phyloP scores from a whole-genome alignment of 805 yeast species.

The Cyberlindnera amylophila region DNA sequence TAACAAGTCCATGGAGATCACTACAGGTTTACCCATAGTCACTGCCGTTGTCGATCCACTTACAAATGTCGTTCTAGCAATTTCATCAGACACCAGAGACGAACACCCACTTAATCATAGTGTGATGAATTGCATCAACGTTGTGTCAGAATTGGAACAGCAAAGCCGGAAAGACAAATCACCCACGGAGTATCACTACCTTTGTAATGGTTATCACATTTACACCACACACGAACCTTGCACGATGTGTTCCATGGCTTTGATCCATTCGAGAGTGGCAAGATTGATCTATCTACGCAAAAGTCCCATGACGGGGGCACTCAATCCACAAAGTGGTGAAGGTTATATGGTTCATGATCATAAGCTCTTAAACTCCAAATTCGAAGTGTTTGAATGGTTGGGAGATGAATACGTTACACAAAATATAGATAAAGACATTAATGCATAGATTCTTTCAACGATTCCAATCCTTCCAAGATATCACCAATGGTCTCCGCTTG shows the following conservation, averaged over 20 bases:
- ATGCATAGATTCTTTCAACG: conserved; percentile 23
- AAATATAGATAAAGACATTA: conserved; percentile 23
- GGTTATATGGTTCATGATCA: conserved; percentile 74
- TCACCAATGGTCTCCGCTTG: conserved; percentile 14
- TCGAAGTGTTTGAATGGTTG: conserved; percentile 75
- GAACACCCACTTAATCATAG: conserved; percentile 65
- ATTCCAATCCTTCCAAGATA: conserved; percentile 8
- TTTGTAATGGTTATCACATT: conserved; percentile 74
- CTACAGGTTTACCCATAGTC: conserved; percentile 41
- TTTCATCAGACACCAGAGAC: conserved; percentile 38
- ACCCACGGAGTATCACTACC: conserved; percentile 37
- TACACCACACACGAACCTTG: conserved; percentile 96
- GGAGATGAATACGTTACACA: conserved; percentile 33
- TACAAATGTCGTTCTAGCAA: conserved; percentile 37
- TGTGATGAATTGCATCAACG: conserved; percentile 64
- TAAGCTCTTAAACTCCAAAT: conserved; percentile 79
- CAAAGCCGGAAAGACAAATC: conserved; percentile 31
- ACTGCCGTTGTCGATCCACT: conserved; percentile 63
- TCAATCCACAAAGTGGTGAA: conserved; percentile 54
- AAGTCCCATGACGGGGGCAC: conserved; percentile 49
- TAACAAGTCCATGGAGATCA: conserved; percentile 21
- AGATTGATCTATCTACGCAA: conserved; percentile 58
- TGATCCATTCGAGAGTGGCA: conserved; percentile 82
- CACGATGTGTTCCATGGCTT: conserved; percentile 94
- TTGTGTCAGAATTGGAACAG: conserved; percentile 56